Evolutionary conservation across 1,284 basidiomycete species (phyloP), one percentile per base, ranked within the genome.

Genomic region (Cutaneotrichosporon dermatis): DNA sequence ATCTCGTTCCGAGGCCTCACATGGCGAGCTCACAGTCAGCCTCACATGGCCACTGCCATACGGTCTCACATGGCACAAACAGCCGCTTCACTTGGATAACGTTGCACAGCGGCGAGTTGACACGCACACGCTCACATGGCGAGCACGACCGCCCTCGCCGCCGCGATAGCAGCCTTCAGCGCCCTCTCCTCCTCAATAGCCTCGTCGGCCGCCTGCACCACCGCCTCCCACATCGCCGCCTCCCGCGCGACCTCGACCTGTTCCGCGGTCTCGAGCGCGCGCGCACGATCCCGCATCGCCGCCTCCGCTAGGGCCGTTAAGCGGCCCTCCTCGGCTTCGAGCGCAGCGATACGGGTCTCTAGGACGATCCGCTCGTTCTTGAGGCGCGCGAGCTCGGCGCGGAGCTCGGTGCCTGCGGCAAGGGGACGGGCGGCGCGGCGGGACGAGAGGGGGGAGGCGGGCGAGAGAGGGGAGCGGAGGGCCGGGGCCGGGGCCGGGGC

Each of bases 121-220:
- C 12, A 12, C 42, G 13, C 13, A 8, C 7, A 8, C 11, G 6
- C 39, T 40, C 39, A 54, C 52, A 54, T 44, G 42, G 56, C 51
- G 37, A 41, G 35, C 13, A 48, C 51, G 8, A 58, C 4, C 10
- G 45, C 43, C 6, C 56, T 15, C 33, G 50, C n/a, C 1, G 56
- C 50, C 12, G 51, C 51, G 12, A 58, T 44, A 10, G 56, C 44
- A 5, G 25, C 12, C 51, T 35, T 45, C 42, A 61, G 45, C 36
- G 51, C 57, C n/a, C 36, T 45, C 49, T 60, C 58, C 35, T 57
- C 55, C 49, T 59, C 61, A 15, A 63, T 55, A 39, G 58, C 61
- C 55, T 63, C 61, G 35, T 59, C 58, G 12, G 50, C 44, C 13
- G 43, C 44, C 40, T 48, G 48, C 13, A 63, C 37, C 3, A 63